A percentile compares a stretch with the other conserved stretches of the same genome.
Conservation (phyloP, 768 basidiomycete genomes). For the Pleurotus platypus region DNA sequence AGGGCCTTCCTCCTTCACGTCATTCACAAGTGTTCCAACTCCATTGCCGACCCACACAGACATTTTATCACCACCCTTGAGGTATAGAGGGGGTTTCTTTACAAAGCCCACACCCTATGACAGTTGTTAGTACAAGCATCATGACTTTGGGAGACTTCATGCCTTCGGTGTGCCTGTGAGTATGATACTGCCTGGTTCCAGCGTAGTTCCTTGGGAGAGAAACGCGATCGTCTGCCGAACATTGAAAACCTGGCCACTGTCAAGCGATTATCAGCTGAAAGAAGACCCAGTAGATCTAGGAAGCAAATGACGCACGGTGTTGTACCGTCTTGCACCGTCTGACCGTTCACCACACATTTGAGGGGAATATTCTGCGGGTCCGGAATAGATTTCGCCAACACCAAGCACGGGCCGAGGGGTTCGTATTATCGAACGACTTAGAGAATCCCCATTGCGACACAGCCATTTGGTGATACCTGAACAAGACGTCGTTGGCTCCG, state of each 20-base stretch:
- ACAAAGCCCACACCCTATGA: conserved; percentile 69
- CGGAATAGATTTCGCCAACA: conserved; percentile 57
- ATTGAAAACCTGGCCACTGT: conserved; percentile 78
- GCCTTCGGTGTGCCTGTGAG: conserved; percentile 74
- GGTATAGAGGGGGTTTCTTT: conserved; percentile 62
- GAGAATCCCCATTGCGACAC: conserved; percentile 88
- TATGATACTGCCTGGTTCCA: conserved; percentile 78
- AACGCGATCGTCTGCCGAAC: conserved; percentile 74
- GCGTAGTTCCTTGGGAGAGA: conserved; percentile 82
- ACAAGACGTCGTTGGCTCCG: conserved; percentile 80
- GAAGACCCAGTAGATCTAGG: neutral
- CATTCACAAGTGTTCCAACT: conserved; percentile 77
- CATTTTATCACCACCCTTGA: conserved; percentile 74
- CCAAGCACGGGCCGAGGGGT: conserved; percentile 82
- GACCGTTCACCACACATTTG: conserved; percentile 63
- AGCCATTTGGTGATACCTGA: conserved; percentile 77
- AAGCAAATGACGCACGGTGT: conserved; percentile 56
- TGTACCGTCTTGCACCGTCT: conserved; percentile 68
- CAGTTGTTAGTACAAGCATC: neutral
- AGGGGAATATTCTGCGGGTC: conserved; percentile 66
- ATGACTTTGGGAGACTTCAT: neutral
- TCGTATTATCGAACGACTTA: conserved; percentile 76
- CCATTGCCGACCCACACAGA: conserved; percentile 66
- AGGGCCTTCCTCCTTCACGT: conserved; percentile 62
- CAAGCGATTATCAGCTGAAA: neutral